phyloP scores from a whole-genome alignment of 2,329 filamentous ascomycete genomes.

The Aspergillus alliaceus region DNA sequence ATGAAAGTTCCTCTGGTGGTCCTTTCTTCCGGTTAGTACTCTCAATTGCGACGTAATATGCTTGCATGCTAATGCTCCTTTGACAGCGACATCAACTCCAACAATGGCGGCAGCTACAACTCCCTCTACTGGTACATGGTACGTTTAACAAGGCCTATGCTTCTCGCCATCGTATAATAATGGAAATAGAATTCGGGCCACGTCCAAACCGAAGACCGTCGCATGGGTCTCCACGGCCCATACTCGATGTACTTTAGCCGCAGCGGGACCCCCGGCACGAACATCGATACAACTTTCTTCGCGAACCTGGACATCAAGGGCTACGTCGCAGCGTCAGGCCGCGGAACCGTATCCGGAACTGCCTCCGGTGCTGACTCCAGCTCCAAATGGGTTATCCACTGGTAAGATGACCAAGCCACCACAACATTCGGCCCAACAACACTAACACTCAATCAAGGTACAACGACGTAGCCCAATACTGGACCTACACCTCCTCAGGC shows the following conservation, averaged over 20 bases:
- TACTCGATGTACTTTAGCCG: slow-evolving; percentile 63
- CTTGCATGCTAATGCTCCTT: slow-evolving; percentile 4
- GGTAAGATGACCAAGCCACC: slow-evolving; percentile 38
- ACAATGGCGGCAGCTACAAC: slow-evolving; percentile 60
- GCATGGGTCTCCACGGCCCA: slow-evolving; percentile 65
- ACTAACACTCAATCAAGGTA: slow-evolving; percentile 32
- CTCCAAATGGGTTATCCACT: slow-evolving; percentile 62
- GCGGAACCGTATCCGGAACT: slow-evolving; percentile 62
- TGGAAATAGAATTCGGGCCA: slow-evolving; percentile 58
- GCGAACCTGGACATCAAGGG: slow-evolving; percentile 57
- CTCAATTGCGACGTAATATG: neutral
- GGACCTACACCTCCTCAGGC: slow-evolving; percentile 56
- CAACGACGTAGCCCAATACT: slow-evolving; percentile 65
- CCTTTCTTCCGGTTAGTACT: slow-evolving; percentile 58
- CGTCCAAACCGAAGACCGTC: slow-evolving; percentile 60
- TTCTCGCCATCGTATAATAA: slow-evolving; percentile 1
- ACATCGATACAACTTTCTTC: slow-evolving; percentile 61
- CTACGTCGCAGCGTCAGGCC: slow-evolving; percentile 56
- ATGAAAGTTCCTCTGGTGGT: slow-evolving; percentile 64
- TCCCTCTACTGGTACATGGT: slow-evolving; percentile 66
- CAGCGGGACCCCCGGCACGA: slow-evolving; percentile 54
- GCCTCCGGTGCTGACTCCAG: slow-evolving; percentile 57
- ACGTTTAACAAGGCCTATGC: slow-evolving; percentile 2
- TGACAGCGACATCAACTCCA: slow-evolving; percentile 60
- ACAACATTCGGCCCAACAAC: neutral